Evolutionary conservation across 2,329 filamentous ascomycete species (phyloP), one percentile per base, ranked within the genome.

Genomic region (Polychaeton citri): DNA sequence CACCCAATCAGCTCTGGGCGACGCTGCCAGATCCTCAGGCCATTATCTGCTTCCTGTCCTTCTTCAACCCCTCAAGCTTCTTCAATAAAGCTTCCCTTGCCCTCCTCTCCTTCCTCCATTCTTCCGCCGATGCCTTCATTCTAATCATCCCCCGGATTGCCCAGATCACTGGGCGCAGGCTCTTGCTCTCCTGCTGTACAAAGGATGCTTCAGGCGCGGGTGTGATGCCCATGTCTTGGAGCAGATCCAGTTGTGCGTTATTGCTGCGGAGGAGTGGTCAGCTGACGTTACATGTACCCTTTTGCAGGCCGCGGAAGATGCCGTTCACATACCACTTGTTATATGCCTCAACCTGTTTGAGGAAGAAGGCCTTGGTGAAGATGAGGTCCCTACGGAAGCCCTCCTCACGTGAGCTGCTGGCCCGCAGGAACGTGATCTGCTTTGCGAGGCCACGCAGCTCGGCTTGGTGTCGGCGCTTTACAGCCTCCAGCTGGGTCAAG

Each of bases 351-450:
- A 92, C 74, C 59, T 85, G 77, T 57, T 84, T 68, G 50, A 78
- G 61, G 61, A 95, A 74, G 58, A 84, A 87, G 46, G 72, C 76
- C 69, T 98, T 98, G 44, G 84, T 84, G 62, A 80, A 93, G 6
- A 81, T 82, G 20, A 88, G 73, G 50, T 87, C 83, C 43, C 72
- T 71, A 30, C 90, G 73, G 61, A 96, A 79, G 34, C 72, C 74
- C 47, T 83, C 76, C 60, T 95, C 88, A 20, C 90, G 74, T 54
- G 75, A 71, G 63, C 81, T 82, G 35, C 80, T 76, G 2, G 84
- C 83, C 50, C 86, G 76, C 57, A 96, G 75, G 76, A 83, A 96
- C 51, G 86, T 74, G 55, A 96, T 88, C 61, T 96, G 87, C 62
- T 90, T 81, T 36, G 76, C 74, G 53, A 96, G 69, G 13, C 88